Evolutionary conservation across 768 basidiomycete genomes (phyloP).

Genomic region (Tylopilus cervinicoccineus): DNA sequence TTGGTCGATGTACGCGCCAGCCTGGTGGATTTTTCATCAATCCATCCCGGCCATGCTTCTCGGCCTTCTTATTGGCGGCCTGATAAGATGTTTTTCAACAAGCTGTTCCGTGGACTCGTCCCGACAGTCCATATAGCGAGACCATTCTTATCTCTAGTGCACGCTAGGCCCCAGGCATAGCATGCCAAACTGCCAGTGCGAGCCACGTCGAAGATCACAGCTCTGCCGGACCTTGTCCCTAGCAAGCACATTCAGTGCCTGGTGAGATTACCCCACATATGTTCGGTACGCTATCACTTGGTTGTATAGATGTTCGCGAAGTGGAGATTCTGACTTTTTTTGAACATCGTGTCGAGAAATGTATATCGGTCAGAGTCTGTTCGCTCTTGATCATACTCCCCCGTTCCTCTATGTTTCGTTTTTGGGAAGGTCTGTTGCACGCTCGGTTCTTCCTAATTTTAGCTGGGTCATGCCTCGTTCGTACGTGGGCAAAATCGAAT

Average conservation of each 20-base stretch:
- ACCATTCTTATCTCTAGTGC: not conserved
- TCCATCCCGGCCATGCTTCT: not conserved
- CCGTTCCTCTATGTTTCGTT: not conserved
- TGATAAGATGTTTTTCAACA: not conserved
- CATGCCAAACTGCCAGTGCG: too few species aligned
- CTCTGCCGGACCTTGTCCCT: not conserved
- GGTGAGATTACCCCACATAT: not conserved
- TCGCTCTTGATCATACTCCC: not conserved
- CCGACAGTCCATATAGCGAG: not conserved
- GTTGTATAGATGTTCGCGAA: not conserved
- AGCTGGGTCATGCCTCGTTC: not conserved
- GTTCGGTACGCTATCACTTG: not conserved
- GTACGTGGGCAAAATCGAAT: not conserved
- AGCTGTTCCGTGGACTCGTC: conserved; percentile 6
- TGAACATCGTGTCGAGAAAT: not conserved
- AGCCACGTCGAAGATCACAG: not conserved
- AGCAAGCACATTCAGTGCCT: not conserved
- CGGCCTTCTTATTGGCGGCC: not conserved
- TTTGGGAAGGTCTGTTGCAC: not conserved
- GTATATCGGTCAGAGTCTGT: not conserved
- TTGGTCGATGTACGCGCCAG: not conserved
- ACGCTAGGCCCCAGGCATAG: not conserved
- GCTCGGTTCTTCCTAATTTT: not conserved
- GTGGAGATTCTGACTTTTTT: not conserved
- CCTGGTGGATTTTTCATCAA: not conserved